phyloP scores from a whole-genome alignment of 148 eudicot species.

The Drosera capensis region DNA sequence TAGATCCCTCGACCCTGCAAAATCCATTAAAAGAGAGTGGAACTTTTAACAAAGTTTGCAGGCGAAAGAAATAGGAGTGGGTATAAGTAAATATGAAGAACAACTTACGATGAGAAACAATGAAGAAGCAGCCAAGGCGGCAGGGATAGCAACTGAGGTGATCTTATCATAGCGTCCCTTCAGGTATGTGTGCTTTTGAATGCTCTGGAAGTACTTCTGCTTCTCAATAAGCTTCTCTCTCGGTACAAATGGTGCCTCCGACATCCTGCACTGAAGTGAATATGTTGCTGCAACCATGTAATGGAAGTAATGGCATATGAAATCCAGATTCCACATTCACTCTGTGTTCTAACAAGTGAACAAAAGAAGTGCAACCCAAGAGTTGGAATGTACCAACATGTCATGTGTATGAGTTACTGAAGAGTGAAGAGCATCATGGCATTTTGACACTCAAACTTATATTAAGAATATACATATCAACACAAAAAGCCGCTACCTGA shows the following conservation, averaged over 20 bases:
- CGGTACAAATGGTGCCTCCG: slow-evolving; percentile 62
- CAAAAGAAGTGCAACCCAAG: too few relatives aligned
- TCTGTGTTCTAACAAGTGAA: too few relatives aligned
- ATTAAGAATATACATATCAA: too few relatives aligned
- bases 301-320: too few relatives aligned
- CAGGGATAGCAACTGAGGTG: slow-evolving; percentile 88
- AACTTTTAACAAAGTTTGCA: not conserved
- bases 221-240: slow-evolving; percentile 67
- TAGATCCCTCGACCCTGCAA: slow-evolving; percentile 64
- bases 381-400: too few relatives aligned
- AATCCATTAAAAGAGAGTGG: not conserved
- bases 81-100: not conserved
- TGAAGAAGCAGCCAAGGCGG: slow-evolving; percentile 48
- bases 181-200: slow-evolving; percentile 61
- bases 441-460: too few relatives aligned
- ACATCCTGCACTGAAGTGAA: slow-evolving; percentile 73
- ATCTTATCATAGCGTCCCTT: slow-evolving; percentile 71
- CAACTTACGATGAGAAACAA: slow-evolving; percentile 56
- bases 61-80: not conserved
- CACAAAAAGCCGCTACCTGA: too few relatives aligned
- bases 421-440: too few relatives aligned
- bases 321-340: too few relatives aligned
- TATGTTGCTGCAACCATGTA: too few relatives aligned
- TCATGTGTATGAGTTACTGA: too few relatives aligned
- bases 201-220: slow-evolving; percentile 56